Conservation (phyloP, 768 basidiomycete genomes). For the Coprinopsis marcescibilis region DNA sequence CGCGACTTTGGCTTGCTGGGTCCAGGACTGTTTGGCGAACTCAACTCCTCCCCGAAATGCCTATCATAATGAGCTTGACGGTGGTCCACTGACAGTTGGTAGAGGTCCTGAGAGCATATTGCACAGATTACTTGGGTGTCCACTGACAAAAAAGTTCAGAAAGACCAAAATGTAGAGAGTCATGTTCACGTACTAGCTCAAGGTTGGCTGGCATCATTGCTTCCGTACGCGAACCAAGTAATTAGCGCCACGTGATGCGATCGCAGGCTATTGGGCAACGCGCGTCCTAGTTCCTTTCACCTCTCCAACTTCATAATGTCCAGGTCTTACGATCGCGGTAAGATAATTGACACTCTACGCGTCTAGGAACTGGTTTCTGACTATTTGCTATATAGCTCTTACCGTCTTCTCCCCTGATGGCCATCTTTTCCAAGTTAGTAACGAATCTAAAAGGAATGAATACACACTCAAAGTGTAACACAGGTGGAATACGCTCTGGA, state of each 20-base stretch:
- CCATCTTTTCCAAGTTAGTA: conserved; percentile 88
- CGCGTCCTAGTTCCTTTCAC: background rate
- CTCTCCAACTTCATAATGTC: conserved; percentile 71
- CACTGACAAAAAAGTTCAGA: background rate
- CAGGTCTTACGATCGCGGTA: conserved; percentile 97
- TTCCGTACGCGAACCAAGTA: too few relatives aligned
- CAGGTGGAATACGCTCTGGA: conserved; percentile 99
- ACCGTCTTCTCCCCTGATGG: conserved; percentile 99
- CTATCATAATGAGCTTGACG: conserved; percentile 51
- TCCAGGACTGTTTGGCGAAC: conserved; percentile 2
- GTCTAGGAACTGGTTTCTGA: background rate
- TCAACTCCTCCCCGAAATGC: conserved; percentile 30
- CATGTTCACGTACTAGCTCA: too few relatives aligned
- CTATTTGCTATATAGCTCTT: conserved; percentile 51
- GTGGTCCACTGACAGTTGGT: conserved; percentile 26
- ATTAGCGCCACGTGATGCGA: background rate
- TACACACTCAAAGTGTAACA: too few relatives aligned
- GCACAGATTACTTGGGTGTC: background rate
- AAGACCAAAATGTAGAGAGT: too few relatives aligned
- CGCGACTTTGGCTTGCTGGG: conserved; percentile 1
- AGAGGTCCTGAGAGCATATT: conserved; percentile 26
- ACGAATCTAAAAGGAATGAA: too few relatives aligned
- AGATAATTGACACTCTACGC: conserved; percentile 11
- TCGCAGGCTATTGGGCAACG: background rate
- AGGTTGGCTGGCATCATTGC: too few relatives aligned